These are phyloP conservation scores for Scopulariopsis brevicaulis DNA, from an alignment of 2,329 filamentous ascomycete genomes.

Conservation along the genomic window DNA sequence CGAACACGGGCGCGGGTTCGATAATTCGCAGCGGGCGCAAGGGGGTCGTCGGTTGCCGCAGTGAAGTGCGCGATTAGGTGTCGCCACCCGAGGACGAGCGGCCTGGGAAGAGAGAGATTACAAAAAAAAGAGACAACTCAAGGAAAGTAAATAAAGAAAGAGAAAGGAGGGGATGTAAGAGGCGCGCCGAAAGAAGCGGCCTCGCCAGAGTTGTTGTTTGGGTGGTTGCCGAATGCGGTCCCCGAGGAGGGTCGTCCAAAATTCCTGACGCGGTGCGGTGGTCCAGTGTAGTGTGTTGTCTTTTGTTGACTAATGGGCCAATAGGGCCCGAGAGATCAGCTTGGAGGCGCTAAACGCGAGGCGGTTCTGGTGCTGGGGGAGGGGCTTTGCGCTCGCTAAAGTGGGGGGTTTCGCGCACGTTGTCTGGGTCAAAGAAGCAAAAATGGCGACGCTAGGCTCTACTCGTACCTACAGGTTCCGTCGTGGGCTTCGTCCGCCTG, in stretches of 20 bases:
- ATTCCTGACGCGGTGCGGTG: neutral
- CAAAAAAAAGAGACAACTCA: neutral
- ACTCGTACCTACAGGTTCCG: neutral
- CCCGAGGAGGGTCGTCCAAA: neutral
- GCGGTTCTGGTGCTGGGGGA: neutral
- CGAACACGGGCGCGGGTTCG: neutral
- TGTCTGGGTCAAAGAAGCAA: neutral
- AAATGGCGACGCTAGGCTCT: neutral
- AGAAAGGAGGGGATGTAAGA: neutral
- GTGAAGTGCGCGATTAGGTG: neutral
- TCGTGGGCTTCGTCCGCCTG: neutral
- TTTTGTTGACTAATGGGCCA: neutral
- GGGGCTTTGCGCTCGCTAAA: neutral
- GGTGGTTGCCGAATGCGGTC: neutral
- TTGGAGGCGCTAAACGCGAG: neutral
- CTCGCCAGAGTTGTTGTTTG: neutral
- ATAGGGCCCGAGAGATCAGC: neutral
- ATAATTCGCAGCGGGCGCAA: neutral
- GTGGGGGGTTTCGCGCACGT: neutral
- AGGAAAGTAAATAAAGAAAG: neutral
- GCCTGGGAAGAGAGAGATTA: neutral
- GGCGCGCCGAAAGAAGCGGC: neutral
- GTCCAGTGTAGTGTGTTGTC: neutral
- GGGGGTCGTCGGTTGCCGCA: neutral
- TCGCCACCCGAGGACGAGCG: neutral